Percentiles rank a stretch among this genome's conserved stretches.
phyloP scores from a whole-genome alignment of 1,139 yeast species.

The Geotrichum macrosporum region DNA sequence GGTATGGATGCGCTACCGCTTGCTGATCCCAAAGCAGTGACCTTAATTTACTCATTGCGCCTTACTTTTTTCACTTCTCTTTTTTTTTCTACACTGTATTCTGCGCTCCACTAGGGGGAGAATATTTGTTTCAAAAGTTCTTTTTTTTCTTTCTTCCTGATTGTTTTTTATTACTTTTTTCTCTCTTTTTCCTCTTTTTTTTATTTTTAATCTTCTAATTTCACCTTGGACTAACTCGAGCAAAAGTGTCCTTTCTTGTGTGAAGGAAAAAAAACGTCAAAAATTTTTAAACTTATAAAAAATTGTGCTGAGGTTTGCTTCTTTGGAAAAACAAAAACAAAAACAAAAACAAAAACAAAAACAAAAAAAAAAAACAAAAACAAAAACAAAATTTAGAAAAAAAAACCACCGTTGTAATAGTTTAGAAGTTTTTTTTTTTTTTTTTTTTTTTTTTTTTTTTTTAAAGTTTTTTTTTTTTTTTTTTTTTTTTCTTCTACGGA shows the following conservation, averaged over 20 bases:
- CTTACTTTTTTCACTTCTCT: not conserved
- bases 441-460: constrained; percentile 1
- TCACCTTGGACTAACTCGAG: not conserved
- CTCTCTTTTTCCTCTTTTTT: not conserved
- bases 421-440: not conserved
- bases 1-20: constrained; percentile 21
- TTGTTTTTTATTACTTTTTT: not conserved
- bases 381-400: not conserved
- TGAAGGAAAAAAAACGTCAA: no score
- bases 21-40: constrained; percentile 5
- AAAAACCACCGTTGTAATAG: not conserved
- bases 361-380: not conserved
- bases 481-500: no score
- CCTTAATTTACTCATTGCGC: not conserved
- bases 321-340: not conserved
- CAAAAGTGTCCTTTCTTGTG: not conserved
- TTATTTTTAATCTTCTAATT: not conserved
- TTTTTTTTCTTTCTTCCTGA: constrained; percentile 1
- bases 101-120: constrained; percentile 1
- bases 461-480: no score
- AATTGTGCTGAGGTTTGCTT: not conserved
- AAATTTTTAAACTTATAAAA: not conserved
- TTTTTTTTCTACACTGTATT: not conserved
- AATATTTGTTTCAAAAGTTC: constrained; percentile 4
- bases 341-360: not conserved